Evolutionary conservation across 306 rosid species (phyloP).

Genomic region (Morella rubra): DNA sequence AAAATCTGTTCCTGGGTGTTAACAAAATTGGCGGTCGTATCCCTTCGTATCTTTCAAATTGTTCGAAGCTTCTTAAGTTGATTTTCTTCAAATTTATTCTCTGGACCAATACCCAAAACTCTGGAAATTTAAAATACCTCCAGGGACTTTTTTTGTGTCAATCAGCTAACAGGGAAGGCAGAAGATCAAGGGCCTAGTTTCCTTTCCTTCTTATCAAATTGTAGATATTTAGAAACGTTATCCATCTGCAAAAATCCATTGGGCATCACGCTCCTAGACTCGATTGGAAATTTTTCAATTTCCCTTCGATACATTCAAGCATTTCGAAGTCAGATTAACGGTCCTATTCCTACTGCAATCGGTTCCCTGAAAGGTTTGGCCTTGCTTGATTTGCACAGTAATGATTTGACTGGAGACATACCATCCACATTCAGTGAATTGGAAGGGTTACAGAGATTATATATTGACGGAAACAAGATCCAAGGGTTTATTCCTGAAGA

Average conservation of each 20-base stretch:
- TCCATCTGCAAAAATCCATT: background rate
- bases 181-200: background rate
- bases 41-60: background rate
- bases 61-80: background rate
- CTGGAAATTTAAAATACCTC: background rate
- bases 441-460: background rate
- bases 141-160: background rate
- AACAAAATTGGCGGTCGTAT: background rate
- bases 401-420: background rate
- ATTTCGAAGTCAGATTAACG: background rate
- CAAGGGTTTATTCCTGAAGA: background rate
- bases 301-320: background rate
- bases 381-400: background rate
- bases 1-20: accelerated
- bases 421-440: background rate
- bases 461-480: background rate
- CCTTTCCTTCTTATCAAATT: background rate
- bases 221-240: background rate
- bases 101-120: slow-evolving; percentile 1
- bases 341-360: background rate
- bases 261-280: background rate
- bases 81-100: background rate
- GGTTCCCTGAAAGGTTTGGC: background rate
- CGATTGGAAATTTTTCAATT: background rate
- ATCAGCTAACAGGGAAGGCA: background rate